Conservation (phyloP, 2,329 filamentous ascomycete genomes). For the Penicillium palitans region DNA sequence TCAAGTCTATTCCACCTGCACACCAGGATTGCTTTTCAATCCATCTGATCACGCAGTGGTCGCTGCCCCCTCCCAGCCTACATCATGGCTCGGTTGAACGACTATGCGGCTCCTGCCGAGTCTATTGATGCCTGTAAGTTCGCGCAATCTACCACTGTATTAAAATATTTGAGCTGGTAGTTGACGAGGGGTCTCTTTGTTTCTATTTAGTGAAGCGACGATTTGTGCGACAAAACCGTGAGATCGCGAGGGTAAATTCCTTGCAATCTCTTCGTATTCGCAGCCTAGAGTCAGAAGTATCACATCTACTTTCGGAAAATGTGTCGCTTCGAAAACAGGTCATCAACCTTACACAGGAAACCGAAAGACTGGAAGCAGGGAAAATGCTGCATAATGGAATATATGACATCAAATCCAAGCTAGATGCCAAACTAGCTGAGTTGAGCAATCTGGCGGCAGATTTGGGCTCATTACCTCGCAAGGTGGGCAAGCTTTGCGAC, state of each 20-base stretch:
- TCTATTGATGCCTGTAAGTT: conserved; percentile 51
- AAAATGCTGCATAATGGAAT: conserved; percentile 51
- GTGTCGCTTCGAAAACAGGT: conserved; percentile 60
- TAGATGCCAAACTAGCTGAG: conserved; percentile 59
- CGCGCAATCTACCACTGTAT: neutral
- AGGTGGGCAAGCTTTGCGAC: conserved; percentile 23
- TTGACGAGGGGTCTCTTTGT: conserved; percentile 10
- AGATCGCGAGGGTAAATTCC: conserved; percentile 65
- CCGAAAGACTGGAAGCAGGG: conserved; percentile 50
- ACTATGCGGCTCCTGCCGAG: conserved; percentile 46
- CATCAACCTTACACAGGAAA: conserved; percentile 56
- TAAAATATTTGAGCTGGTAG: neutral
- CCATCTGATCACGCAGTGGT: neutral
- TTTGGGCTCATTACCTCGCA: conserved; percentile 49
- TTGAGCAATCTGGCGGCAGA: conserved; percentile 56
- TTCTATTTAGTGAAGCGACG: conserved; percentile 58
- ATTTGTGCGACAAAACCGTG: conserved; percentile 66
- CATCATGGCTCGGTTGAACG: conserved; percentile 53
- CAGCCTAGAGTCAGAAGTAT: conserved; percentile 61
- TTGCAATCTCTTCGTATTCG: conserved; percentile 65
- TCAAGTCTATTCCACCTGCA: neutral
- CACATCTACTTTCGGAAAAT: conserved; percentile 61
- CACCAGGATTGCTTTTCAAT: neutral
- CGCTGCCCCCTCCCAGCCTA: conserved; percentile 9
- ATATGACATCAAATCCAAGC: conserved; percentile 53